A percentile compares a stretch with the other conserved stretches of the same genome.
Evolutionary conservation across 2,329 filamentous ascomycete genomes (phyloP).

Genomic region (Aspergillus puulaauensis): DNA sequence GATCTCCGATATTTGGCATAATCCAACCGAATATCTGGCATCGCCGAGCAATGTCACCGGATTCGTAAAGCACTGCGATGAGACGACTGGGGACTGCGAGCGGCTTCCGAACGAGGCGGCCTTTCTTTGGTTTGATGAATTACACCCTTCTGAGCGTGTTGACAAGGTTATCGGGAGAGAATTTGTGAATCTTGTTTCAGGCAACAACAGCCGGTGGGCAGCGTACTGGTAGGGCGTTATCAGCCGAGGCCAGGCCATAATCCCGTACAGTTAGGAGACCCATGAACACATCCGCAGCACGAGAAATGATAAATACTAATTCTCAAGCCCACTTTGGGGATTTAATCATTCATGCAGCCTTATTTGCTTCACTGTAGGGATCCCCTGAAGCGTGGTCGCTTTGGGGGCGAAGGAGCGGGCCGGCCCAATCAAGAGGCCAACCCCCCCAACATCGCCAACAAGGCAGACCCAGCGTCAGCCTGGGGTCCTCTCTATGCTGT

Average conservation of each 20-base stretch:
- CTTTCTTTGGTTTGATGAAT: slow-evolving; percentile 71
- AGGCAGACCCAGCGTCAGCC: slow-evolving; percentile 7
- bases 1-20: slow-evolving; percentile 59
- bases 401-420: neutral
- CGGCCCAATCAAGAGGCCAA: slow-evolving; percentile 5
- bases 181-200: slow-evolving; percentile 56
- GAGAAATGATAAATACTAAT: too few species aligned
- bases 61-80: slow-evolving; percentile 56
- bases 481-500: neutral
- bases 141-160: slow-evolving; percentile 69
- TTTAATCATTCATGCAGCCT: neutral
- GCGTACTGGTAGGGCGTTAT: slow-evolving; percentile 23
- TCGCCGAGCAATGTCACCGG: slow-evolving; percentile 63
- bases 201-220: slow-evolving; percentile 33
- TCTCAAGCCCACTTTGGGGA: too few species aligned
- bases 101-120: slow-evolving; percentile 49
- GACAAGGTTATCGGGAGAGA: slow-evolving; percentile 57
- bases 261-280: neutral
- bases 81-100: slow-evolving; percentile 29
- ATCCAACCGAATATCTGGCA: slow-evolving; percentile 61
- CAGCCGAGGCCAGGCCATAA: neutral
- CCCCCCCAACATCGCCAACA: slow-evolving; percentile 6
- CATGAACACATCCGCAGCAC: neutral
- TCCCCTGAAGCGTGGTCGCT: neutral
- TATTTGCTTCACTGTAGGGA: neutral